Evolutionary conservation across 306 rosid genomes (phyloP), one percentile per base, ranked within the genome.

Genomic region (Chamaecrista fasciculata): DNA sequence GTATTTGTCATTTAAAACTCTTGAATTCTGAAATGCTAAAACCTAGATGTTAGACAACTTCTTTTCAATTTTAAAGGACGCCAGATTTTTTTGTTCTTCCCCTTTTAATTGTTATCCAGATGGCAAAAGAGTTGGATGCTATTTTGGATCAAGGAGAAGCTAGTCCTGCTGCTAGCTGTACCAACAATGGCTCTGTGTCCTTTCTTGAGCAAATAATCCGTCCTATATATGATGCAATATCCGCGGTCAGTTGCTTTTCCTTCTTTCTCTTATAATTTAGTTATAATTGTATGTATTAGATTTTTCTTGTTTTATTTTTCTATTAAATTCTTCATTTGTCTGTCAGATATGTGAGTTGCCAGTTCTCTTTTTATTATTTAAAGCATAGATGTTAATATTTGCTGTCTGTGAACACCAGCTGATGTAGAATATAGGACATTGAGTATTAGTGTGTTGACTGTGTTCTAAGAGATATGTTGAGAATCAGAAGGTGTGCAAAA

Each of bases 91-190:
- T 18, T 19, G n/a, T n/a, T n/a, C n/a, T n/a, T n/a, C n/a, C n/a
- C 33, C 5, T 69, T 44, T 44, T 65, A 52, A 47, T 62, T 62
- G 67, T 75, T 72, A 70, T 73, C 37, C 74, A 94, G 98, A 94
- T 94, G 98, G 98, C 97, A 10, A 90, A 85, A 80, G 96, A 90
- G 58, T 78, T 94, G 81, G 98, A 94, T 56, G 97, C 90, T 36
- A 81, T 78, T 63, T 82, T 94, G 86, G 98, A 94, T 79, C 97
- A 78, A 65, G 89, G 87, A 80, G 97, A 85, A 78, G 97, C 95
- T 43, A 14, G 20, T 76, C 84, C 5, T 78, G 84, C 95, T 26
- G 1, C 5, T 48, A 88, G 90, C 86, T 90, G 94, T 65, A 68
- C 67, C 11, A 87, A 70, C 19, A 77, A 66, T 69, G 90, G 79